Evolutionary conservation across 1,284 basidiomycete species (phyloP).

Genomic region (Violaceomyces palustris): DNA sequence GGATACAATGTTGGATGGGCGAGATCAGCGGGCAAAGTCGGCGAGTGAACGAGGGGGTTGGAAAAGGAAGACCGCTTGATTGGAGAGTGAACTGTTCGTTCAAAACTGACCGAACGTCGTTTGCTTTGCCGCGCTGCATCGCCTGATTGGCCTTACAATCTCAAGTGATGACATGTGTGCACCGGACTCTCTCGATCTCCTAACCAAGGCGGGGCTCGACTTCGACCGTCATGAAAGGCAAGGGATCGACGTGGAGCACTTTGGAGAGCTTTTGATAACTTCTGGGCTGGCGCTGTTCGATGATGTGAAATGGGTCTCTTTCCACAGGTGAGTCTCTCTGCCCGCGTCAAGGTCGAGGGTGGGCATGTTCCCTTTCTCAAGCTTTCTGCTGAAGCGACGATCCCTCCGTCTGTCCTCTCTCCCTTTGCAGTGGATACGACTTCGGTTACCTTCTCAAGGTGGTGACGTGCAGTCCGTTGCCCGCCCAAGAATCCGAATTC

Average conservation of each 20-base stretch:
- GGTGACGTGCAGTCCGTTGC: constrained; percentile 79
- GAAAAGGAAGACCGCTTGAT: no score
- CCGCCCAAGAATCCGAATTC: constrained; percentile 82
- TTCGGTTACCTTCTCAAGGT: constrained; percentile 98
- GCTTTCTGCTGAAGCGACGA: no score
- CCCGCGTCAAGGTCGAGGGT: no score
- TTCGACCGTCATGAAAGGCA: constrained; percentile 87
- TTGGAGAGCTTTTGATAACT: constrained; percentile 94
- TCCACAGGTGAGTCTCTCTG: constrained; percentile 78
- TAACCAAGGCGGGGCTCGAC: constrained; percentile 92
- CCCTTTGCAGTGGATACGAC: constrained; percentile 76
- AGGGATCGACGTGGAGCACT: constrained; percentile 88
- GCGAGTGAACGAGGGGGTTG: no score
- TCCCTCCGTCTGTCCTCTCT: no score
- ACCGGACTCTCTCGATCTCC: constrained; percentile 88
- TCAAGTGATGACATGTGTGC: constrained; percentile 92
- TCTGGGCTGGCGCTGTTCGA: constrained; percentile 84
- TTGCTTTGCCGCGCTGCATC: not conserved
- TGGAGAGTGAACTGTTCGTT: no score
- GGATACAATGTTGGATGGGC: no score
- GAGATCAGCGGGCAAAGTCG: no score
- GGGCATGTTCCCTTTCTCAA: no score
- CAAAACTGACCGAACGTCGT: not conserved
- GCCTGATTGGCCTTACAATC: no score
- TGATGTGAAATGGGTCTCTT: constrained; percentile 94